A percentile compares a stretch with the other conserved stretches of the same genome.
Conservation (phyloP, 2,329 filamentous ascomycete genomes). For the Teratosphaeria nubilosa region DNA sequence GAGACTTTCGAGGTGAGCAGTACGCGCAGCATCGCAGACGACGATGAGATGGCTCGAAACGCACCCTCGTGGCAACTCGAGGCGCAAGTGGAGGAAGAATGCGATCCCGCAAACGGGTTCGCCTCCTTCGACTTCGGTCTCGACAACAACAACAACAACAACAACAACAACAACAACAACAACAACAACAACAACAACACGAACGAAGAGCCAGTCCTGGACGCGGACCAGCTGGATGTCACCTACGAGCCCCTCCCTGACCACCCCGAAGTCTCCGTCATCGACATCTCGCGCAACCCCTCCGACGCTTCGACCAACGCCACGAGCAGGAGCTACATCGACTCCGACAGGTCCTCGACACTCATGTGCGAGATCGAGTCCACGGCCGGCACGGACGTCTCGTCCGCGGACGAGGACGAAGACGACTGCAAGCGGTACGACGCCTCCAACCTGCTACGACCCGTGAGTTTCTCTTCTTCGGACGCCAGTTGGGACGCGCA, state of each 20-base stretch:
- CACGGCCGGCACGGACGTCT: not conserved
- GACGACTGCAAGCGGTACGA: not conserved
- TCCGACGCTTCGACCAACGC: slow-evolving; percentile 2
- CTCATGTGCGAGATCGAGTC: slow-evolving; percentile 1
- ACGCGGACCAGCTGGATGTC: slow-evolving; percentile 4
- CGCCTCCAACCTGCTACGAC: not conserved
- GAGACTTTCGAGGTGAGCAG: slow-evolving; percentile 32
- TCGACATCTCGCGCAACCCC: not conserved
- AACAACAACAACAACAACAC: not conserved
- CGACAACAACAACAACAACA: not conserved
- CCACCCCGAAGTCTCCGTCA: not conserved
- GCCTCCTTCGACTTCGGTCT: slow-evolving; percentile 12
- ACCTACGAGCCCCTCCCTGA: not conserved
- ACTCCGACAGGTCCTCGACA: slow-evolving; percentile 5
- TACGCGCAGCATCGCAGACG: slow-evolving; percentile 22
- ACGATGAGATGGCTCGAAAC: not conserved
- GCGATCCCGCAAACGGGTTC: not conserved
- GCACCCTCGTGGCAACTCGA: not conserved
- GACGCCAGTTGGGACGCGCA: not conserved
- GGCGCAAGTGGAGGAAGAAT: not conserved
- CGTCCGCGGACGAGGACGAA: not conserved
- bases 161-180: slow-evolving; percentile 1
- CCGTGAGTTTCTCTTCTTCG: slow-evolving; percentile 1
- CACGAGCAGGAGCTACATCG: slow-evolving; percentile 1
- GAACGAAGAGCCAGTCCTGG: slow-evolving; percentile 4